These are phyloP conservation scores for Akanthomyces dipterigenus DNA, from an alignment of 2,329 filamentous ascomycete genomes.

Conservation along the genomic window DNA sequence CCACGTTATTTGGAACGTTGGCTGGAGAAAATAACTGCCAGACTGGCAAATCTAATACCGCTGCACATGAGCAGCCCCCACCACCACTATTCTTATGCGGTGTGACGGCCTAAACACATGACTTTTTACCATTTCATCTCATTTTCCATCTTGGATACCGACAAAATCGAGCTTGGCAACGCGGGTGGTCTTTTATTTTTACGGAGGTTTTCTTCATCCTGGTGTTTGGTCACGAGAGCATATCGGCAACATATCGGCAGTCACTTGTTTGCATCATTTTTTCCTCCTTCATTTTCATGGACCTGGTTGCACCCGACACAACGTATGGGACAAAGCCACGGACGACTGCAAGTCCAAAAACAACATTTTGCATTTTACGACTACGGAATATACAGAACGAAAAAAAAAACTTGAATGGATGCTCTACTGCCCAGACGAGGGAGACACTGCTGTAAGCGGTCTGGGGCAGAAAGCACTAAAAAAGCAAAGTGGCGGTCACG, in stretches of 20 bases:
- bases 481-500: conserved; percentile 2
- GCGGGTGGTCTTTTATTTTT: conserved; percentile 1
- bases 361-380: neutral
- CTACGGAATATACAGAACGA: conserved; percentile 3
- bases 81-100: neutral
- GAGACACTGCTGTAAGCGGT: neutral
- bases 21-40: conserved; percentile 46
- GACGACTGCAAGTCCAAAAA: neutral
- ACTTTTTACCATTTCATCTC: neutral
- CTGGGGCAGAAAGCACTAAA: neutral
- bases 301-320: neutral
- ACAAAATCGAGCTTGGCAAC: conserved; percentile 4
- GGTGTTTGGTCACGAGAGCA: conserved; percentile 2
- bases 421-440: neutral
- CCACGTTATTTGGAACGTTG: conserved; percentile 66
- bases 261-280: conserved; percentile 1
- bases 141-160: conserved; percentile 10
- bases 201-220: neutral
- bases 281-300: neutral
- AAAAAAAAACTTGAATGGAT: neutral
- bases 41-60: neutral
- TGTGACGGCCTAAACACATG: neutral
- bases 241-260: conserved; percentile 5
- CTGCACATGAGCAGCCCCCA: neutral
- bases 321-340: neutral